Evolutionary conservation across 257 asterid species (phyloP).

Genomic region (Cinchona pubescens): DNA sequence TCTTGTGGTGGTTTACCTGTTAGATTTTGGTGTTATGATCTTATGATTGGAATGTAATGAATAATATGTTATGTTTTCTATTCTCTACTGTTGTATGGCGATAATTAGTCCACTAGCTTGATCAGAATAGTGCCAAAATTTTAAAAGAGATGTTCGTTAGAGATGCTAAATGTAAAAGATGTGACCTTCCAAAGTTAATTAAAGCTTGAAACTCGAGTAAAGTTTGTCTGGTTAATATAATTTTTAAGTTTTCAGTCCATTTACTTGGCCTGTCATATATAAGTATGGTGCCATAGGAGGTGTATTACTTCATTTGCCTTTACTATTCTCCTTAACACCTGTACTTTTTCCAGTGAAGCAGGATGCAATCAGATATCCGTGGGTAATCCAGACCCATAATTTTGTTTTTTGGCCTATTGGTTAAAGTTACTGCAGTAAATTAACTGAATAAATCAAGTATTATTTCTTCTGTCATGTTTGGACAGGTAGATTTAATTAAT

Average conservation of each 20-base stretch:
- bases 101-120: background rate
- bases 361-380: background rate
- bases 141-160: background rate
- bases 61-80: background rate
- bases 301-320: background rate
- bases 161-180: background rate
- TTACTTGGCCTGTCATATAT: background rate
- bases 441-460: background rate
- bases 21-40: background rate
- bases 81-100: background rate
- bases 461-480: background rate
- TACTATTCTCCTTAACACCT: background rate
- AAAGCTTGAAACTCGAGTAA: background rate
- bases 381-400: background rate
- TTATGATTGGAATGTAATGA: background rate
- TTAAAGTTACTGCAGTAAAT: background rate
- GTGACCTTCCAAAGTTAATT: background rate
- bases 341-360: background rate
- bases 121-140: background rate
- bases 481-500: background rate
- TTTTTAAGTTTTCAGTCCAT: background rate
- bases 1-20: background rate
- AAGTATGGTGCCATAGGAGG: background rate
- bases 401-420: background rate
- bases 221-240: background rate